Evolutionary conservation across 371 early-diverging fungal genomes (phyloP).

Genomic region (Mucor ambiguus): DNA sequence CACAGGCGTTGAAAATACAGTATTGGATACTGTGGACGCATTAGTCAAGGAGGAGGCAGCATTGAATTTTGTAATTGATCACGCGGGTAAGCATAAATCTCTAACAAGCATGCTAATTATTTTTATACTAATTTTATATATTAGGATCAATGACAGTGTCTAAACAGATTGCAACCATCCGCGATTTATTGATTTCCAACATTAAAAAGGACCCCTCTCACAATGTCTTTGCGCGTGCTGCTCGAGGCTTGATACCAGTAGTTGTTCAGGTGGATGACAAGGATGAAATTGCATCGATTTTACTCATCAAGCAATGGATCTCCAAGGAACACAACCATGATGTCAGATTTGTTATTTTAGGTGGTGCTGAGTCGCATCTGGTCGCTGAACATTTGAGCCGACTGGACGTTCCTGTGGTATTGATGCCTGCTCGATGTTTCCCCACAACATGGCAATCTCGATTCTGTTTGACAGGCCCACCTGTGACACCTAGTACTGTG

Average conservation of each 20-base stretch:
- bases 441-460: constrained; percentile 67
- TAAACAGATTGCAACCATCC: constrained; percentile 67
- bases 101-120: background rate
- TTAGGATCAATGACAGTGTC: constrained; percentile 52
- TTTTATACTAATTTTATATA: background rate
- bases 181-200: constrained; percentile 43
- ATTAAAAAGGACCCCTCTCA: constrained; percentile 23
- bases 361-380: constrained; percentile 76
- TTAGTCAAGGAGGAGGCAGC: constrained; percentile 65
- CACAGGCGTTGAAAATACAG: constrained; percentile 53
- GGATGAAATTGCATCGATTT: constrained; percentile 68
- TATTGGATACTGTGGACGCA: constrained; percentile 46
- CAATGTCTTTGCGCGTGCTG: constrained; percentile 52
- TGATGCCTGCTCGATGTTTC: constrained; percentile 71
- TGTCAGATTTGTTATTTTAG: constrained; percentile 57
- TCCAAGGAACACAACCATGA: constrained; percentile 8
- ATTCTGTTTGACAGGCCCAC: constrained; percentile 62
- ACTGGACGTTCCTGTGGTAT: constrained; percentile 62
- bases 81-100: constrained; percentile 24
- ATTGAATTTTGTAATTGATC: constrained; percentile 55
- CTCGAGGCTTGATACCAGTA: constrained; percentile 68
- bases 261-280: constrained; percentile 66
- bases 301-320: constrained; percentile 56
- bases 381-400: constrained; percentile 64
- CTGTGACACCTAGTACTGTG: constrained; percentile 55